Conservation (phyloP, 2,329 filamentous ascomycete genomes). For the Fusarium sp. region DNA sequence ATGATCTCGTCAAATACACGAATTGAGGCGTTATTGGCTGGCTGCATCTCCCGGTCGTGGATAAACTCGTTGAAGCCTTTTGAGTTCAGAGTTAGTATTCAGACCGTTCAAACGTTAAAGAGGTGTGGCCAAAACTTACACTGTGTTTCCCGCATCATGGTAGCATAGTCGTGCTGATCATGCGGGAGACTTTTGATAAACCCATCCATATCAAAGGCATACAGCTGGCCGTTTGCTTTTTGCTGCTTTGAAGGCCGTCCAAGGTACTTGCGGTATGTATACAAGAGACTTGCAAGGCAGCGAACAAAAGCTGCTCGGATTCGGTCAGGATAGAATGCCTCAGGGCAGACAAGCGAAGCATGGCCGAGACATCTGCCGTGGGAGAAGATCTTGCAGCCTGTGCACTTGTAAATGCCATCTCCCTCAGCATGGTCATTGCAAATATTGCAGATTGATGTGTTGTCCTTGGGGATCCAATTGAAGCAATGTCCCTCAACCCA, state of each 20-base stretch:
- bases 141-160: conserved; percentile 74
- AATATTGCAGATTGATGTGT: conserved; percentile 71
- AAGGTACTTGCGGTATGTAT: conserved; percentile 73
- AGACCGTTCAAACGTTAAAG: not conserved
- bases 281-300: conserved; percentile 72
- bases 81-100: conserved; percentile 17
- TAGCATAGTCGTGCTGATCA: conserved; percentile 72
- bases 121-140: conserved; percentile 56
- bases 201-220: conserved; percentile 72
- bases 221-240: conserved; percentile 68
- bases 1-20: conserved; percentile 88
- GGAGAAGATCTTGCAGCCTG: conserved; percentile 67
- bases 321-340: conserved; percentile 70
- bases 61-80: conserved; percentile 81
- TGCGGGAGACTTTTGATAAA: conserved; percentile 73
- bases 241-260: conserved; percentile 69
- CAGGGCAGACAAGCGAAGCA: conserved; percentile 71
- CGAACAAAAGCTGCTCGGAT: conserved; percentile 72
- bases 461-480: conserved; percentile 70
- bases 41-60: conserved; percentile 77
- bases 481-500: conserved; percentile 90
- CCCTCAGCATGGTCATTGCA: conserved; percentile 79
- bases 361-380: conserved; percentile 71
- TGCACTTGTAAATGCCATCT: conserved; percentile 81
- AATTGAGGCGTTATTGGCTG: conserved; percentile 70